A percentile compares a stretch with the other conserved stretches of the same genome.
Conservation (phyloP, 495 filamentous ascomycete species). For the Penicilliopsis zonata region DNA sequence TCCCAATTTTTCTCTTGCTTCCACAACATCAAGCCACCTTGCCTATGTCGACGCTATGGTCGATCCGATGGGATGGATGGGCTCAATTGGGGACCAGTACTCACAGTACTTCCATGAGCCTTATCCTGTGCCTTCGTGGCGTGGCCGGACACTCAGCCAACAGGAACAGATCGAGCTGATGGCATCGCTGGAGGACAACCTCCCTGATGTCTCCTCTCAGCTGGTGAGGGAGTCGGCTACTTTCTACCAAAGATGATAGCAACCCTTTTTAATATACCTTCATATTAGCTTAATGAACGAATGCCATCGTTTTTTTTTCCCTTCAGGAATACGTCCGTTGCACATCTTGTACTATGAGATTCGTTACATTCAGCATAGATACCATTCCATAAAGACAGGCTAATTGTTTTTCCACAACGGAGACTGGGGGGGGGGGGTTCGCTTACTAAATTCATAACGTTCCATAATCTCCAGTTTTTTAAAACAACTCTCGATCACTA, state of each 20-base stretch:
- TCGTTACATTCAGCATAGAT: too few relatives aligned
- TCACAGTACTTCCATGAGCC: conserved; percentile 38
- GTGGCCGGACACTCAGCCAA: conserved; percentile 54
- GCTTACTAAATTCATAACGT: too few relatives aligned
- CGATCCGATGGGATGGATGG: conserved; percentile 29
- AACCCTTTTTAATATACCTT: too few relatives aligned
- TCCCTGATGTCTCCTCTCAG: conserved; percentile 35
- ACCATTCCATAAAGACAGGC: too few relatives aligned
- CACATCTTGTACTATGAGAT: too few relatives aligned
- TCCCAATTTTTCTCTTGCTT: conserved; percentile 30
- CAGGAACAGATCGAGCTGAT: conserved; percentile 62
- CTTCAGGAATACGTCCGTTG: too few relatives aligned
- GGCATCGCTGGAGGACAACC: conserved; percentile 51
- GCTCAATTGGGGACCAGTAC: conserved; percentile 33
- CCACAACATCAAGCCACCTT: conserved; percentile 27
- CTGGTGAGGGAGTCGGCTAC: conserved; percentile 47
- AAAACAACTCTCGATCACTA: too few relatives aligned
- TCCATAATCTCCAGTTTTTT: too few relatives aligned
- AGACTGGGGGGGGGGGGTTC: too few relatives aligned
- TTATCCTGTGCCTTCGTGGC: conserved; percentile 29
- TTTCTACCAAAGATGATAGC: conserved; percentile 39
- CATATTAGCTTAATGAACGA: too few relatives aligned
- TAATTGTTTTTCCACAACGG: too few relatives aligned
- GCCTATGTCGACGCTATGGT: conserved; percentile 26
- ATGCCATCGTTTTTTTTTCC: too few relatives aligned